These are phyloP conservation scores for Solanum raphanifolium DNA, from an alignment of 257 asterid species.

Conservation along the genomic window DNA sequence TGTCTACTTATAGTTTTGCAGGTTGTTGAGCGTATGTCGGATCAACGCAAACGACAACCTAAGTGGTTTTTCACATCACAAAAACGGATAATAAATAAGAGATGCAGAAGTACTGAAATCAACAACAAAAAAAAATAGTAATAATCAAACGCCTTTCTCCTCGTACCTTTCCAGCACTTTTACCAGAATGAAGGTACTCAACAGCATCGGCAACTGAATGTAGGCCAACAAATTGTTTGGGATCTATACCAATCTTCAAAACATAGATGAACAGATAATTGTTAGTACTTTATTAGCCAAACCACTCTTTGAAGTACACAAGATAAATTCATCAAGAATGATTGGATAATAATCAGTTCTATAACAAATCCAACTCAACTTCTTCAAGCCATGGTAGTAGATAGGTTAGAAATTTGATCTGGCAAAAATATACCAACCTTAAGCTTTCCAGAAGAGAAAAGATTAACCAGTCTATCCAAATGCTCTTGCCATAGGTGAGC, in stretches of 20 bases:
- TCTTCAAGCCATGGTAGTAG: background rate
- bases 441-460: slow-evolving; percentile 55
- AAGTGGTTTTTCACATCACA: slow-evolving; percentile 3
- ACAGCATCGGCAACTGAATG: slow-evolving; percentile 86
- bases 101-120: background rate
- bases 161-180: slow-evolving; percentile 89
- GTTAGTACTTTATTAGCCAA: background rate
- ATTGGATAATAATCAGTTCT: background rate
- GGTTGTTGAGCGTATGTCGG: slow-evolving; percentile 39
- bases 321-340: background rate
- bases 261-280: background rate
- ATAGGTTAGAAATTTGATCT: background rate
- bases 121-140: no score
- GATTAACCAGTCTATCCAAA: slow-evolving; percentile 58
- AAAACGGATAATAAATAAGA: no score
- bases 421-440: slow-evolving; percentile 37
- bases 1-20: slow-evolving; percentile 25
- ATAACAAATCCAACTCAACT: background rate
- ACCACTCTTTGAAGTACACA: no score
- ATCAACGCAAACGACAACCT: slow-evolving; percentile 86
- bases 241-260: slow-evolving; percentile 60
- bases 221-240: slow-evolving; percentile 60
- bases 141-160: background rate
- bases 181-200: slow-evolving; percentile 84
- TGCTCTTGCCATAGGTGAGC: slow-evolving; percentile 81